Evolutionary conservation across 768 basidiomycete genomes (phyloP).

Genomic region (Rhodosporidiobolus sp.): DNA sequence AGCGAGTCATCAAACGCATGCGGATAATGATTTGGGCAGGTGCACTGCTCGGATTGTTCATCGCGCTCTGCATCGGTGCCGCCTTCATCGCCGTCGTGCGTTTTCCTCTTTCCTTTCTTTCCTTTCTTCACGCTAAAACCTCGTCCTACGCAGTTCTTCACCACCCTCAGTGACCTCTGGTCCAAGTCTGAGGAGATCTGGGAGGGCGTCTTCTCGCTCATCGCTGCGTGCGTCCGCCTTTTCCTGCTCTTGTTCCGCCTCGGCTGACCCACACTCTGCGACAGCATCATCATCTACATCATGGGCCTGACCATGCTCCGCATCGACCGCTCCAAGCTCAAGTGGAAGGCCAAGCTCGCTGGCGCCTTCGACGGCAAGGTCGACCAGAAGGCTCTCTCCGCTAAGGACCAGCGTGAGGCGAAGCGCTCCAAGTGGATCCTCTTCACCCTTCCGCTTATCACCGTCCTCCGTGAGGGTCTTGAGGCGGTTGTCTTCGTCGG

Average conservation of each 20-base stretch:
- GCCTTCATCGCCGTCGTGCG: constrained; percentile 49
- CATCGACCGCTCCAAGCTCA: constrained; percentile 88
- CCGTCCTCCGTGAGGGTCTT: constrained; percentile 88
- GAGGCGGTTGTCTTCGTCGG: constrained; percentile 93
- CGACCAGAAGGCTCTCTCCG: constrained; percentile 19
- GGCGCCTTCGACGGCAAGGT: constrained; percentile 60
- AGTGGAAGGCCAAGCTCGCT: constrained; percentile 87
- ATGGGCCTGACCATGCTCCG: constrained; percentile 93
- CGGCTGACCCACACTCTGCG: too few species aligned
- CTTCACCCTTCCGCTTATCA: constrained; percentile 83
- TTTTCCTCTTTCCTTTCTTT: neutral
- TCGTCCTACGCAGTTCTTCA: constrained; percentile 65
- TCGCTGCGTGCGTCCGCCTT: constrained; percentile 51
- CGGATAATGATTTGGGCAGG: constrained; percentile 49
- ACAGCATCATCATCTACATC: constrained; percentile 49
- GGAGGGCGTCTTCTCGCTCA: constrained; percentile 81
- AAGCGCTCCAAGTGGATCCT: constrained; percentile 66
- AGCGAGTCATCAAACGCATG: constrained; percentile 61
- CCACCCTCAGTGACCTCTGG: constrained; percentile 80
- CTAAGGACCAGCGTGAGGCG: constrained; percentile 39
- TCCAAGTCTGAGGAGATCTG: constrained; percentile 77
- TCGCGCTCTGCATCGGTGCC: constrained; percentile 79
- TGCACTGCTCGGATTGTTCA: constrained; percentile 56
- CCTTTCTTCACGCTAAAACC: neutral
- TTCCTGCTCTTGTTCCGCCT: neutral